phyloP scores from a whole-genome alignment of 2,329 filamentous ascomycete genomes.

The Venturia oleaginea region DNA sequence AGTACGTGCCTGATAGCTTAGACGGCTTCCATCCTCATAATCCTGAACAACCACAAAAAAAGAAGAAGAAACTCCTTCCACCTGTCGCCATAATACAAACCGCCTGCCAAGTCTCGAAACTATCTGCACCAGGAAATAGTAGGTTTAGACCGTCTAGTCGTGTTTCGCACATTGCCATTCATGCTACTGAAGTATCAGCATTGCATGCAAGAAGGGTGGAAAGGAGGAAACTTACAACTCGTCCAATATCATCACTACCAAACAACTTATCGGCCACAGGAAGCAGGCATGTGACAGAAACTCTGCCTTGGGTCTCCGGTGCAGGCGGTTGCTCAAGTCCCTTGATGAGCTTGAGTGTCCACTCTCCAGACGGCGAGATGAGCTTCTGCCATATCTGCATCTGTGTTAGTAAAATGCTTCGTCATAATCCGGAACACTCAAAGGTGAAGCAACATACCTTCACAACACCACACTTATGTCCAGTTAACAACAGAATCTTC shows the following conservation, averaged over 20 bases:
- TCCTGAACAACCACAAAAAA: neutral
- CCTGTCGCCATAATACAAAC: neutral
- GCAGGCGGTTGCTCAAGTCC: constrained; percentile 71
- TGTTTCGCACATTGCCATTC: constrained; percentile 10
- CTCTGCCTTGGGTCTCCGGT: constrained; percentile 51
- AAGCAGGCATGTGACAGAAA: constrained; percentile 76
- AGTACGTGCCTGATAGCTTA: too few species aligned
- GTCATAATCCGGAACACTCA: neutral
- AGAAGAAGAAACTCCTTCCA: neutral
- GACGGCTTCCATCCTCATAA: neutral
- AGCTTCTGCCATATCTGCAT: constrained; percentile 47
- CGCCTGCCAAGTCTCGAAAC: neutral
- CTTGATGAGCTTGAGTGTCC: constrained; percentile 70
- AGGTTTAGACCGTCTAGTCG: neutral
- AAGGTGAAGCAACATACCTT: neutral
- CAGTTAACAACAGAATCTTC: constrained; percentile 77
- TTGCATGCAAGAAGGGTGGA: neutral
- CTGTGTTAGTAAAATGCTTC: neutral
- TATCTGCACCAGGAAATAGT: neutral
- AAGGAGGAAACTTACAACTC: constrained; percentile 58
- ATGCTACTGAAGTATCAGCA: neutral
- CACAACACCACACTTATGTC: constrained; percentile 73
- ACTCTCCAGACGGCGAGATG: constrained; percentile 44
- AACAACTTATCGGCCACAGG: constrained; percentile 79
- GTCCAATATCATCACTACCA: constrained; percentile 86